Percentiles rank a stretch among this genome's conserved stretches.
These are phyloP conservation scores for Sergeia podlipaevii DNA, from an alignment of 208 protist species.

Conservation along the genomic window DNA sequence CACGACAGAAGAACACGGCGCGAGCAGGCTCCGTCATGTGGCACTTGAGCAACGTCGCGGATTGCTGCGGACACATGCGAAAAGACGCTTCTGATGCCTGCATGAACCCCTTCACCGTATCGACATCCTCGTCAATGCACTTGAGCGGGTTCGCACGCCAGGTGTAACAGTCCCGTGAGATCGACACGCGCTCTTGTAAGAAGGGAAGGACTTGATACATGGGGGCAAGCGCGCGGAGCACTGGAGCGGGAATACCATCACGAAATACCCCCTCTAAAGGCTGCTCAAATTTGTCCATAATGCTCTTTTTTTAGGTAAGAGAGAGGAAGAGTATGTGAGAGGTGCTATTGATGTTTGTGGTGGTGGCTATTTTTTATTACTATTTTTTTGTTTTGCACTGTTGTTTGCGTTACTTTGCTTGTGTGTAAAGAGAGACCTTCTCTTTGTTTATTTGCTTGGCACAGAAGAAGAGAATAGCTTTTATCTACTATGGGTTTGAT, in stretches of 20 bases:
- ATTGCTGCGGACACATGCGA: conserved; percentile 87
- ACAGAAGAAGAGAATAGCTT: too few species aligned
- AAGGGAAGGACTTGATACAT: conserved; percentile 82
- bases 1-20: conserved; percentile 89
- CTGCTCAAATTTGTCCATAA: conserved; percentile 82
- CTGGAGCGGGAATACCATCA: conserved; percentile 86
- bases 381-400: too few species aligned
- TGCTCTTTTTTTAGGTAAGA: not conserved
- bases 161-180: conserved; percentile 85
- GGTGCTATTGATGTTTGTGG: not conserved
- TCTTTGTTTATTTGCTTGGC: too few species aligned
- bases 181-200: conserved; percentile 63
- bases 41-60: conserved; percentile 88
- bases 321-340: not conserved
- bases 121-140: conserved; percentile 80
- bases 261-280: conserved; percentile 90
- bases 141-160: conserved; percentile 88
- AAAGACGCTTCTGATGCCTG: conserved; percentile 86
- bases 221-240: conserved; percentile 85
- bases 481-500: too few species aligned
- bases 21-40: conserved; percentile 89
- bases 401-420: too few species aligned
- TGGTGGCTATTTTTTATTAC: too few species aligned
- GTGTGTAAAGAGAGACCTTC: too few species aligned
- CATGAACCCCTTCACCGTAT: conserved; percentile 80